phyloP scores from a whole-genome alignment of 2,329 filamentous ascomycete genomes.

The Penicillium sp. region DNA sequence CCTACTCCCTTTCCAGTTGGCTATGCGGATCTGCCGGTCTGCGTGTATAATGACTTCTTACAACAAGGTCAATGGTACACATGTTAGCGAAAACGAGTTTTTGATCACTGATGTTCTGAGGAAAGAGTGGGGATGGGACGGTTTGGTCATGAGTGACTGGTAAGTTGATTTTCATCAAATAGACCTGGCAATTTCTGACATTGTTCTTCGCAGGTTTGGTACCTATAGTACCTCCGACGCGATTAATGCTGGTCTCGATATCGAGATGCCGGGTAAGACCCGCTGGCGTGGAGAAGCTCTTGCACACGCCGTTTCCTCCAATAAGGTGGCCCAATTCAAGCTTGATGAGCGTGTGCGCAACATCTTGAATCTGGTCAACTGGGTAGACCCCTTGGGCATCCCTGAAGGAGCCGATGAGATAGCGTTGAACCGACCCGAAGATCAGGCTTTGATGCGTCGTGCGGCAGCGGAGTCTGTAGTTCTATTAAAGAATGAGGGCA shows the following conservation, averaged over 20 bases:
- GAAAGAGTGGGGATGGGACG: conserved; percentile 50
- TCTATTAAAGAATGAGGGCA: conserved; percentile 70
- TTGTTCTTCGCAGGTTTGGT: conserved; percentile 38
- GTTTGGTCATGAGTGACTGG: conserved; percentile 51
- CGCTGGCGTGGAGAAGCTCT: conserved; percentile 44
- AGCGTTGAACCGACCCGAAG: conserved; percentile 60
- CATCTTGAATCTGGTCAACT: conserved; percentile 62
- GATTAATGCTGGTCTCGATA: conserved; percentile 47
- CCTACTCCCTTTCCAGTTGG: conserved; percentile 64
- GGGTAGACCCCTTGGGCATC: conserved; percentile 55
- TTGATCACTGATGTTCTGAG: conserved; percentile 47
- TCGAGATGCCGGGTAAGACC: conserved; percentile 51
- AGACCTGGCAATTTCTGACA: background rate
- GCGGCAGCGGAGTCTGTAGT: conserved; percentile 71
- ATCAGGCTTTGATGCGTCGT: conserved; percentile 63
- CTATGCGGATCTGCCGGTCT: conserved; percentile 56
- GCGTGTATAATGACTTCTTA: conserved; percentile 62
- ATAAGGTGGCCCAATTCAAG: conserved; percentile 57
- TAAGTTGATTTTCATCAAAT: conserved; percentile 16
- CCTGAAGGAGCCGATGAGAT: conserved; percentile 57
- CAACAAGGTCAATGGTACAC: conserved; percentile 56
- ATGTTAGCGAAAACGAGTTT: conserved; percentile 44
- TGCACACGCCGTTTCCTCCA: conserved; percentile 51
- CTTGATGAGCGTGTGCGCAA: conserved; percentile 61
- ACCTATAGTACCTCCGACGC: conserved; percentile 49